Percentiles rank a stretch among this genome's conserved stretches.
These are phyloP conservation scores for Rhododendron griersonianum DNA, from an alignment of 148 eudicot genomes.

Conservation along the genomic window DNA sequence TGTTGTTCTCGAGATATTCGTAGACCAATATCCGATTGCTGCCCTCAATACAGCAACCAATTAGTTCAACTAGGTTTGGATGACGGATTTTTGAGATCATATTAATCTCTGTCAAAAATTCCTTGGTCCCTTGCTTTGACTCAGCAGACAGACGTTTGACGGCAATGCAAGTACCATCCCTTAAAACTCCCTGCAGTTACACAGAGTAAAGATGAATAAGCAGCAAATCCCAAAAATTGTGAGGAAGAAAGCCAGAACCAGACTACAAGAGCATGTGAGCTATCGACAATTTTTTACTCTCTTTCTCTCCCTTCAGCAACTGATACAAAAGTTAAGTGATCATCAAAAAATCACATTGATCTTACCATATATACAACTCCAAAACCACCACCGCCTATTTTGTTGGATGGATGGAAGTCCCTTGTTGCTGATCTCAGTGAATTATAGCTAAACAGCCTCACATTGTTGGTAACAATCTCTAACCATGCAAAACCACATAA, in stretches of 20 bases:
- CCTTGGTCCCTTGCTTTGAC: constrained; percentile 48
- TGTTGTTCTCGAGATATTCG: constrained; percentile 51
- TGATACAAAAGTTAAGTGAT: not conserved
- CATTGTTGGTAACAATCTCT: constrained; percentile 37
- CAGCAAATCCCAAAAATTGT: not conserved
- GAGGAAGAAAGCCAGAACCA: not conserved
- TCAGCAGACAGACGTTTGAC: constrained; percentile 46
- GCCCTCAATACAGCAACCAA: constrained; percentile 60
- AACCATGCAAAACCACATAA: constrained; percentile 6
- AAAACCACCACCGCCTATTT: constrained; percentile 51
- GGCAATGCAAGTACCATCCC: constrained; percentile 42
- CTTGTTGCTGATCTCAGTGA: constrained; percentile 52
- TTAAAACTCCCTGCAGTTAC: constrained; percentile 42
- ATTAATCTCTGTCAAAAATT: constrained; percentile 48
- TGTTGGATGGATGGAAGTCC: constrained; percentile 43
- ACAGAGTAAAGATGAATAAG: not conserved
- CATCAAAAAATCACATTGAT: not conserved
- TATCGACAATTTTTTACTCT: not conserved
- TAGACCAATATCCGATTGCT: constrained; percentile 36
- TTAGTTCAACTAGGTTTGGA: constrained; percentile 48
- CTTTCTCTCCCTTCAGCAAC: not conserved
- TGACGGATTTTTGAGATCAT: constrained; percentile 45
- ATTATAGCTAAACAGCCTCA: constrained; percentile 39
- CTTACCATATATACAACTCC: constrained; percentile 48
- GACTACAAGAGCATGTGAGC: not conserved